Percentiles rank a stretch among this genome's conserved stretches.
These are phyloP conservation scores for Colletotrichum endophyticum DNA, from an alignment of 2,329 filamentous ascomycete genomes.

Conservation along the genomic window DNA sequence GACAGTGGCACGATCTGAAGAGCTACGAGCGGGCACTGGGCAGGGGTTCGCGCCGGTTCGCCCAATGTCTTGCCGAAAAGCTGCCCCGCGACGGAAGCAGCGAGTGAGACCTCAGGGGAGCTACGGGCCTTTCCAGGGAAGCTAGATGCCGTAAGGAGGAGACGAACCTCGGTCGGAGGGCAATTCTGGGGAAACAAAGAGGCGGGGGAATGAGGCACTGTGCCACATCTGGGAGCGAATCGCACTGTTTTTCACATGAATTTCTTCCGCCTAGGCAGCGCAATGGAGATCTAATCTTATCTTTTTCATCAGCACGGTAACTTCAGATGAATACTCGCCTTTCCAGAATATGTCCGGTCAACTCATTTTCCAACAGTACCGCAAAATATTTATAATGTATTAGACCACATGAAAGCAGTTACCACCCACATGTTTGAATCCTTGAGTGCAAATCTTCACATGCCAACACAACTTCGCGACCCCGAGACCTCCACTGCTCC, in stretches of 20 bases:
- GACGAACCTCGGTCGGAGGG: constrained; percentile 15
- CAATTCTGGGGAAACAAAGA: not conserved
- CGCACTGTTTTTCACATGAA: not conserved
- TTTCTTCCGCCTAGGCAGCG: not conserved
- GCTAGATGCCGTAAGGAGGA: not conserved
- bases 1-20: not conserved
- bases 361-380: too few relatives aligned
- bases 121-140: not conserved
- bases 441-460: too few relatives aligned
- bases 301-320: not conserved
- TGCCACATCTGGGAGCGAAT: accelerated
- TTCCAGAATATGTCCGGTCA: too few relatives aligned
- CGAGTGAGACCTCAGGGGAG: not conserved
- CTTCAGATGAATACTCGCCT: not conserved
- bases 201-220: not conserved
- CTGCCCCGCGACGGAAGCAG: not conserved
- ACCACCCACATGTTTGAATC: too few relatives aligned
- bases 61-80: not conserved
- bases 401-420: too few relatives aligned
- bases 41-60: not conserved
- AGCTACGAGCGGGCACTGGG: not conserved
- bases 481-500: not conserved
- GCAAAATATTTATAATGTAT: too few relatives aligned
- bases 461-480: not conserved
- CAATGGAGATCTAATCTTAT: not conserved